Percentiles rank a stretch among this genome's conserved stretches.
These are phyloP conservation scores for Pseudisothecium myosuroides DNA, from an alignment of 225 moss, liverwort and hornwort genomes.

Conservation along the genomic window DNA sequence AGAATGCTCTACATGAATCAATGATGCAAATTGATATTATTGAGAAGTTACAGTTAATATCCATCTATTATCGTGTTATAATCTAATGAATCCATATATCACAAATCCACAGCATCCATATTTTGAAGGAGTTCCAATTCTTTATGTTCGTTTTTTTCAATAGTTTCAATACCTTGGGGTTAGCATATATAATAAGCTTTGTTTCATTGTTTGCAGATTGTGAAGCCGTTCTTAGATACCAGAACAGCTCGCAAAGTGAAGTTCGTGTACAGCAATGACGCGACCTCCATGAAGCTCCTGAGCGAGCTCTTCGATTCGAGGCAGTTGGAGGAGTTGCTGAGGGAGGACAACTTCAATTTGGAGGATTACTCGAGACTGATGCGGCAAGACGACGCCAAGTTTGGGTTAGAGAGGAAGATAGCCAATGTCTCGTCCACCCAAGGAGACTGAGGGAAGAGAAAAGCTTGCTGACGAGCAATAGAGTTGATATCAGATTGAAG, in stretches of 20 bases:
- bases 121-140: background rate
- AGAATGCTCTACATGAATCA: background rate
- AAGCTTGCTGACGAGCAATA: background rate
- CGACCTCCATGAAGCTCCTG: slow-evolving; percentile 18
- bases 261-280: slow-evolving; percentile 40
- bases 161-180: too few species aligned
- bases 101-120: background rate
- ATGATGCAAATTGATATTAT: background rate
- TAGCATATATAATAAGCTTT: background rate
- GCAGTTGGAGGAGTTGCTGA: slow-evolving; percentile 24
- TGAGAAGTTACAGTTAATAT: background rate
- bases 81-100: background rate
- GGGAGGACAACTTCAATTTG: slow-evolving; percentile 28
- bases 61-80: background rate
- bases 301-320: slow-evolving; percentile 19
- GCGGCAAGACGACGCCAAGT: slow-evolving; percentile 36
- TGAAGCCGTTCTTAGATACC: slow-evolving; percentile 43
- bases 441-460: background rate
- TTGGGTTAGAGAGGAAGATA: slow-evolving; percentile 10
- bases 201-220: background rate
- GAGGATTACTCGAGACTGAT: slow-evolving; percentile 23
- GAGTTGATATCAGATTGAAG: background rate
- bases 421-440: background rate
- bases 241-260: slow-evolving; percentile 40
- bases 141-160: too few species aligned